Evolutionary conservation across 2,329 filamentous ascomycete species (phyloP), one percentile per base, ranked within the genome.

Genomic region (Celoporthe dispersa): DNA sequence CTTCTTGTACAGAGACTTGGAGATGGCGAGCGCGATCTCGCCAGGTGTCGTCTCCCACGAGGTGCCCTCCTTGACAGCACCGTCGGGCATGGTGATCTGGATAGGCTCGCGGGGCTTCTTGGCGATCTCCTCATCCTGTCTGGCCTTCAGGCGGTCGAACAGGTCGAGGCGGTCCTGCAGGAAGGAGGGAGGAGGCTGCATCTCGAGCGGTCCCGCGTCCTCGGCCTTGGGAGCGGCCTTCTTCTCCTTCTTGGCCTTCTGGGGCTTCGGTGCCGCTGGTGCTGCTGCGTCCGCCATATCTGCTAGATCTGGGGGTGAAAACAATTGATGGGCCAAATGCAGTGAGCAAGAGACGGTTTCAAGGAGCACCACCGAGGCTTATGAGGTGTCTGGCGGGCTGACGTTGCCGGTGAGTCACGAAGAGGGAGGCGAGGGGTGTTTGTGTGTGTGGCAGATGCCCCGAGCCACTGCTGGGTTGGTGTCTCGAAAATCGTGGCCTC

Each of bases 31-130:
- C 73, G 89, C 89, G 81, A 97, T 90, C 76, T 91, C 86, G 60
- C 86, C 91, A 7, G 96, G 96, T 22, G 94, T 97, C 75, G 94
- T 98, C 84, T 97, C 93, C 92, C 92, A 98, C 64, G 94, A 90
- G 74, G 91, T 95, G 73, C 92, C 96, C 73, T 88, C 81, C 78
- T 90, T 88, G 75, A 90, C 82, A 75, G 87, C 89, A 73, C 92
- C 92, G 80, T 94, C 90, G 74, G 87, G 88, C 73, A 96, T 85
- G 64, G 91, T 92, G 76, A 95, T 86, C 70, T 86, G 88, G 80
- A 95, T 95, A 73, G 90, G 85, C 77, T 93, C 90, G 75, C 90
- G 90, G 53, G 92, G 90, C 81, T 92, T 91, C 76, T 81, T 80
- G 74, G 89, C 86, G 73, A 94, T 83, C 79, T 96, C 93, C 70